phyloP scores from a whole-genome alignment of 768 basidiomycete genomes.

The Pleurotus giganteus region DNA sequence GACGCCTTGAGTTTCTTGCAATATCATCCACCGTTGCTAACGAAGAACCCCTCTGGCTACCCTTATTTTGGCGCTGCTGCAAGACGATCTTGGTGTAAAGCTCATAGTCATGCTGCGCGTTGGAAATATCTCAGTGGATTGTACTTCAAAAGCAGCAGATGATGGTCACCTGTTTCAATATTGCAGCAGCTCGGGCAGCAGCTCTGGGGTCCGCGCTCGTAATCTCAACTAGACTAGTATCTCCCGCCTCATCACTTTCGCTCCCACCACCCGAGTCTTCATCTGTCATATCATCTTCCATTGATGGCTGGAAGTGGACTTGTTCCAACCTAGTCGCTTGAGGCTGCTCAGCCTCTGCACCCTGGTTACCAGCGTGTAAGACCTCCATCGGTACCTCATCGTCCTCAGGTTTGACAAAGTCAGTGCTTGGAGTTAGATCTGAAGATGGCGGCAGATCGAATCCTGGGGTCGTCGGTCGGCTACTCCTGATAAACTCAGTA shows the following conservation, averaged over 20 bases:
- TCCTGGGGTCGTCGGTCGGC: neutral
- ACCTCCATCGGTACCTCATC: neutral
- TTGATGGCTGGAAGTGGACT: neutral
- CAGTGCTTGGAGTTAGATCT: neutral
- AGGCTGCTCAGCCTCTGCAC: neutral
- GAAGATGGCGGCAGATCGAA: neutral
- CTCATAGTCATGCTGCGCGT: conserved; percentile 80
- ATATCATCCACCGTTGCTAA: conserved; percentile 31
- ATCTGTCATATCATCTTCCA: conserved; percentile 4
- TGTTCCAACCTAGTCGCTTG: neutral
- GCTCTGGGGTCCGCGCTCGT: conserved; percentile 82
- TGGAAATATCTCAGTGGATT: neutral
- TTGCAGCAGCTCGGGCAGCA: conserved; percentile 91
- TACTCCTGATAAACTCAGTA: neutral
- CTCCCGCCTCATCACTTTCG: conserved; percentile 35
- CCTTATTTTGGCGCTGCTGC: conserved; percentile 28
- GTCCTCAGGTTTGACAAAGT: neutral
- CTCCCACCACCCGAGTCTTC: conserved; percentile 17
- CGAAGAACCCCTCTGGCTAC: conserved; percentile 28
- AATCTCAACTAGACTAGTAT: conserved; percentile 74
- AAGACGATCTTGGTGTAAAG: conserved; percentile 57
- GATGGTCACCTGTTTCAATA: conserved; percentile 78
- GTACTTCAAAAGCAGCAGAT: neutral
- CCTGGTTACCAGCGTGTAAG: neutral
- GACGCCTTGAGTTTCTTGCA: conserved; percentile 31